Base-by-base conservation (phyloP, 768 basidiomycete genomes). In the Sistotremastrum suecicum region DNA sequence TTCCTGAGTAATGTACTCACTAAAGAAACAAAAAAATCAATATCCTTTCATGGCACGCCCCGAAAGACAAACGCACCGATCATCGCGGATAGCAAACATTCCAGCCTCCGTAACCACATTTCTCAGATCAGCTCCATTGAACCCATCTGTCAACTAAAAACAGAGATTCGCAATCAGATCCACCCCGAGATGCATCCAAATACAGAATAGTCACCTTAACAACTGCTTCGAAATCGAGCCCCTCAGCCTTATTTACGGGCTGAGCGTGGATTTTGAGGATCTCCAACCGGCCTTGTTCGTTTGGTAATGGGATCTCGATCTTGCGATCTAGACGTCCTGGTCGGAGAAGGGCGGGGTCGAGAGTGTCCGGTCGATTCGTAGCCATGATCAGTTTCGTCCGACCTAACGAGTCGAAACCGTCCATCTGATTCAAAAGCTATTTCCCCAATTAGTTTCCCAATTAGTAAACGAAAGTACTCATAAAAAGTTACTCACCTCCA, bases 41-140 rank as follows among this genome's bases (percentile, higher is more conserved):
- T 20, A 20, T 20, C 20, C 20, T 20, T 20, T 20, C 20, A 20
- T 20, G 20, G 20, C 20, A 20, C 20, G 20, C 28, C 38, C 41
- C 7, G 3, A 33, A 37, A 41, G 4, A n/a, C 30, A 7, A 4
- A 59, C 74, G 45, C 46, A 83, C 85, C 87, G 72, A 54, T 97
- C 94, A 49, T 97, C 94, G 40, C 95, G 76, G 55, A 99, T 97
- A 5, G 95, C 95, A 58, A 97, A 98, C 90, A 99, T 94, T 39
- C 94, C 94, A 20, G 88, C 83, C 62, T 94, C 91, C 3, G 90
- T 95, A 38, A 92, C 78, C 28, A 97, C 86, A 59, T 98, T 98
- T 41, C 91, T 75, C 58, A 97, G 61, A 68, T 98, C 95, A 11
- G 95, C 95, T 45, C 95, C 95, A 59, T 97, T 98, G 69, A 97